These are phyloP conservation scores for Pseudocercospora pini-densiflorae DNA, from an alignment of 2,329 filamentous ascomycete genomes.

Conservation along the genomic window DNA sequence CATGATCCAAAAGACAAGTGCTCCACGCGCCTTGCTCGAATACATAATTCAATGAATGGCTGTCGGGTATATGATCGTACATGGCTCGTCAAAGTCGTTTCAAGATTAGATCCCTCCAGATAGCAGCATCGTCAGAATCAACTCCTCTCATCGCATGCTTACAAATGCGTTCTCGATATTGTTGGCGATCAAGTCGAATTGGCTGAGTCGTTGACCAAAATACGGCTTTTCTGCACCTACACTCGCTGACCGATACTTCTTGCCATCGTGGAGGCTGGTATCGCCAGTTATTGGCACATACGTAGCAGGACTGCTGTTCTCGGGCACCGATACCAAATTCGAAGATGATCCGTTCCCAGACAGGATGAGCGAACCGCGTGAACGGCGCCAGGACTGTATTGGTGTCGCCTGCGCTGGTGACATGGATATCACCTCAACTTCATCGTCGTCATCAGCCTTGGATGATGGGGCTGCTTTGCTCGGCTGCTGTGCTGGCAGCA, in stretches of 20 bases:
- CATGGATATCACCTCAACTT: constrained; percentile 34
- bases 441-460: constrained; percentile 9
- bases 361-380: constrained; percentile 7
- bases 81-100: background rate
- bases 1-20: background rate
- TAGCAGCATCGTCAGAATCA: background rate
- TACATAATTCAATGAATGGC: background rate
- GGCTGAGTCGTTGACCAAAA: constrained; percentile 33
- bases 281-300: constrained; percentile 10
- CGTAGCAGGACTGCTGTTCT: constrained; percentile 16
- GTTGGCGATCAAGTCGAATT: constrained; percentile 35
- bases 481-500: background rate
- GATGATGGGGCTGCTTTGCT: background rate
- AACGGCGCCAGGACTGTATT: constrained; percentile 19
- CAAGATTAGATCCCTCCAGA: background rate
- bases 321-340: background rate
- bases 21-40: background rate
- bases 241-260: background rate
- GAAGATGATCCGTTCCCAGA: background rate
- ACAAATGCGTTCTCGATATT: constrained; percentile 38
- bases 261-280: background rate
- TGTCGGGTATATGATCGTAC: background rate
- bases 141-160: constrained; percentile 24
- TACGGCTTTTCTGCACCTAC: constrained; percentile 17
- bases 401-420: constrained; percentile 27